These are phyloP conservation scores for Aurantiochytrium sp. DNA, from an alignment of 108 stramenopile species.

Conservation along the genomic window DNA sequence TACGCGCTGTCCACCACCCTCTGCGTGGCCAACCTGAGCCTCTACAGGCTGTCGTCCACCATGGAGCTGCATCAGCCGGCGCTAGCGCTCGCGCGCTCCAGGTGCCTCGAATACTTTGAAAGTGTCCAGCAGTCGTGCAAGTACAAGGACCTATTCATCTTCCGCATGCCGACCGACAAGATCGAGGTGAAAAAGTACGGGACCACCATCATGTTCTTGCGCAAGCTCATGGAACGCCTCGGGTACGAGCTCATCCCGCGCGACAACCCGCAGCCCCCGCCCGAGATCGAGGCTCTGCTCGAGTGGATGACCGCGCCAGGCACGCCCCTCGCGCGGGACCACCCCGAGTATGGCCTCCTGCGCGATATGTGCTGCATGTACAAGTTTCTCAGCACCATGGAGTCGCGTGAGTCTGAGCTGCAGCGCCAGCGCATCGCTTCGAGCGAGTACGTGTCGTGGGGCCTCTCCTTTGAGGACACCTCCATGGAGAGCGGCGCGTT, in stretches of 20 bases:
- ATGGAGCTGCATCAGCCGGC: constrained; percentile 16
- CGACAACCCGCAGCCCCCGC: constrained; percentile 30
- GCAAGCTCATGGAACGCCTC: constrained; percentile 30
- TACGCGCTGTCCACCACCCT: not conserved
- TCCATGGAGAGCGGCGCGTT: not conserved
- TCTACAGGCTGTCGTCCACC: not conserved
- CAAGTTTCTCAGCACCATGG: constrained; percentile 40
- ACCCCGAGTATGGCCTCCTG: constrained; percentile 41
- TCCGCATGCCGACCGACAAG: constrained; percentile 29
- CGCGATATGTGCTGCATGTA: constrained; percentile 41
- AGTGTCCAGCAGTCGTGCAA: not conserved
- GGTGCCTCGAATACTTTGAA: constrained; percentile 20
- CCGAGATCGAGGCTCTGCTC: constrained; percentile 37
- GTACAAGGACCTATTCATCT: constrained; percentile 5
- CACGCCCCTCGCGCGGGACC: constrained; percentile 22
- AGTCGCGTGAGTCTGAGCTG: constrained; percentile 38
- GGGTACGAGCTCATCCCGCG: constrained; percentile 27
- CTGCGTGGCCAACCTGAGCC: not conserved
- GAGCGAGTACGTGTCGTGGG: constrained; percentile 22
- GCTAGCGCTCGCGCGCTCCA: not conserved
- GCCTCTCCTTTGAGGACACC: constrained; percentile 3
- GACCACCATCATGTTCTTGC: not conserved
- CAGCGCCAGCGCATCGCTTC: constrained; percentile 29
- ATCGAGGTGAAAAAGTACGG: constrained; percentile 36
- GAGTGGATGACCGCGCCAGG: constrained; percentile 34